phyloP scores from a whole-genome alignment of 306 rosid species.

The Casuarina glauca region DNA sequence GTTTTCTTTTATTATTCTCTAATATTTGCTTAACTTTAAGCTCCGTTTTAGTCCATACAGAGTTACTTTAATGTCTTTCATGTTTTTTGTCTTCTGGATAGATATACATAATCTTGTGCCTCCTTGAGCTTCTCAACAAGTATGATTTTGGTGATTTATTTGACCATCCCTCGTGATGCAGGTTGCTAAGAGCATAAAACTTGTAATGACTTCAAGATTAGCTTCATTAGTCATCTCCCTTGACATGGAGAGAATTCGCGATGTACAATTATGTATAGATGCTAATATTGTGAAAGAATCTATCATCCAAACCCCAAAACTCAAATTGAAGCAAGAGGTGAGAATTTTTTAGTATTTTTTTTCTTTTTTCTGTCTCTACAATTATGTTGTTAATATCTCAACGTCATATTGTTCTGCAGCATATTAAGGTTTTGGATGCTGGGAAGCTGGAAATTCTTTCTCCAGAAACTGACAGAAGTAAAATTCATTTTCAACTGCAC shows the following conservation, averaged over 20 bases:
- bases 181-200: constrained; percentile 78
- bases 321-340: constrained; percentile 81
- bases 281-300: constrained; percentile 73
- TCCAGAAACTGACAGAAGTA: constrained; percentile 56
- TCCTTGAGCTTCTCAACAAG: not conserved
- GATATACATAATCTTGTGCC: not conserved
- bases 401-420: constrained; percentile 50
- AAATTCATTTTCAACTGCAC: constrained; percentile 71
- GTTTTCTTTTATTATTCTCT: not conserved
- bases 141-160: constrained; percentile 10
- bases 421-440: constrained; percentile 62
- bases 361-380: constrained; percentile 4
- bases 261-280: constrained; percentile 65
- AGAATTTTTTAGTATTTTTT: constrained; percentile 27
- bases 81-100: not conserved
- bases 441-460: constrained; percentile 66
- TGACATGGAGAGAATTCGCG: constrained; percentile 68
- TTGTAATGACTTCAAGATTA: constrained; percentile 51
- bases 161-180: constrained; percentile 29
- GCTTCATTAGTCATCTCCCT: constrained; percentile 62
- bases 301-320: constrained; percentile 61
- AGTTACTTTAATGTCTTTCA: not conserved
- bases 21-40: not conserved
- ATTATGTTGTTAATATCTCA: constrained; percentile 29
- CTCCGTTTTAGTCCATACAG: not conserved